phyloP scores from a whole-genome alignment of 192 early-diverging fungal genomes.

The Thoreauomyces humboldtii region DNA sequence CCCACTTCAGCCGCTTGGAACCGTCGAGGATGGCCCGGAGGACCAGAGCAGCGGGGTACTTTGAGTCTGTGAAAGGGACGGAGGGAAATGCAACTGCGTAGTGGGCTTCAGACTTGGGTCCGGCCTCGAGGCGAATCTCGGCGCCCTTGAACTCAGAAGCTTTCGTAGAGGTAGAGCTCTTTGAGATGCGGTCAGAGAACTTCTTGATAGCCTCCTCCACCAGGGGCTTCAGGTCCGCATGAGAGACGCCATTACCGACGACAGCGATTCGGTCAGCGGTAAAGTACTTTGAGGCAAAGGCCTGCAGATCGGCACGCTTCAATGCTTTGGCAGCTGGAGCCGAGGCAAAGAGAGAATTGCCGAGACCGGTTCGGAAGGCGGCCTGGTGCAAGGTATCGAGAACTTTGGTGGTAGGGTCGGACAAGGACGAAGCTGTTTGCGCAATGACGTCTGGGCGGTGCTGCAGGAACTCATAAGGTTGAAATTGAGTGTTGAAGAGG shows the following conservation, averaged over 20 bases:
- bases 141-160: slow-evolving; percentile 74
- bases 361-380: slow-evolving; percentile 92
- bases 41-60: slow-evolving; percentile 64
- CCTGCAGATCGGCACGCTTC: slow-evolving; percentile 66
- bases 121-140: slow-evolving; percentile 72
- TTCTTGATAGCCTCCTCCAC: slow-evolving; percentile 56
- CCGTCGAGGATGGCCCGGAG: slow-evolving; percentile 48
- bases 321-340: slow-evolving; percentile 56
- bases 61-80: slow-evolving; percentile 54
- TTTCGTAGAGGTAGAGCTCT: slow-evolving; percentile 30
- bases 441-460: slow-evolving; percentile 57
- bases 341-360: slow-evolving; percentile 87
- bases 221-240: slow-evolving; percentile 65
- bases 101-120: slow-evolving; percentile 48
- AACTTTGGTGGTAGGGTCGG: slow-evolving; percentile 62
- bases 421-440: slow-evolving; percentile 65
- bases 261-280: slow-evolving; percentile 73
- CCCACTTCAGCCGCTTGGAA: slow-evolving; percentile 46
- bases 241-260: slow-evolving; percentile 80
- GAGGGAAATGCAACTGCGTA: slow-evolving; percentile 82
- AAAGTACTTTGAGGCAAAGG: slow-evolving; percentile 71
- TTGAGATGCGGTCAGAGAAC: slow-evolving; percentile 28
- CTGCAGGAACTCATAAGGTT: slow-evolving; percentile 83
- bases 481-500: slow-evolving; percentile 74
- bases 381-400: slow-evolving; percentile 81